These are phyloP conservation scores for Phytomonas sp. DNA, from an alignment of 208 protist species.

Conservation along the genomic window DNA sequence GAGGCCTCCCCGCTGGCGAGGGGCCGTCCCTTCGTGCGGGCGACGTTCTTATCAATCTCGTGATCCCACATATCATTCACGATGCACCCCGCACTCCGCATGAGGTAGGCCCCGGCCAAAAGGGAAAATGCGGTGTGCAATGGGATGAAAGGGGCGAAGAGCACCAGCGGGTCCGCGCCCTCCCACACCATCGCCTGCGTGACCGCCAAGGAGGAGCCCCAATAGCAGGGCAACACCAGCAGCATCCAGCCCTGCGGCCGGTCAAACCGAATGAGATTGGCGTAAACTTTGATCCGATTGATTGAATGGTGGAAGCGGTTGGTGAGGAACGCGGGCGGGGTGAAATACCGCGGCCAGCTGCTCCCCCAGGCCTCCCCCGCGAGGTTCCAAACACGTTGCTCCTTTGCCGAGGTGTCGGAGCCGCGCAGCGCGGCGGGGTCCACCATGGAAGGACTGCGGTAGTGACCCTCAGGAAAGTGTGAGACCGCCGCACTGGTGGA, in stretches of 20 bases:
- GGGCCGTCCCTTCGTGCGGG: constrained; percentile 56
- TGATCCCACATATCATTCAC: constrained; percentile 84
- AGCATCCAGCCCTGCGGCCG: constrained; percentile 68
- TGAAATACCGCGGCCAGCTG: too few relatives aligned
- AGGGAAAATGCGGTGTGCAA: constrained; percentile 63
- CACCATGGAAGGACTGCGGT: neutral
- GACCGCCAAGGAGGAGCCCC: constrained; percentile 70
- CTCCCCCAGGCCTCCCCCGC: constrained; percentile 18
- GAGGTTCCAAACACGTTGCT: constrained; percentile 48
- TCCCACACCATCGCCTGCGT: constrained; percentile 77
- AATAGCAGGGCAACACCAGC: constrained; percentile 69
- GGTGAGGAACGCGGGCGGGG: constrained; percentile 25
- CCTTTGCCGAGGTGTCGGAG: constrained; percentile 45
- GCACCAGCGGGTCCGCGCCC: constrained; percentile 66
- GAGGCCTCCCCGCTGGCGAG: constrained; percentile 46
- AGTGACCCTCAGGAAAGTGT: constrained; percentile 65
- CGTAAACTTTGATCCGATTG: constrained; percentile 22
- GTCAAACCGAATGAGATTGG: constrained; percentile 51
- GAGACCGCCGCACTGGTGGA: constrained; percentile 46
- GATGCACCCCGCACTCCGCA: constrained; percentile 77
- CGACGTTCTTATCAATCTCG: constrained; percentile 62
- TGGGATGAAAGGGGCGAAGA: constrained; percentile 75
- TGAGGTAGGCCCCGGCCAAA: constrained; percentile 57
- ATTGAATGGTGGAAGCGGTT: neutral
- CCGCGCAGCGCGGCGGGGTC: constrained; percentile 51